phyloP scores from a whole-genome alignment of 192 early-diverging fungal species.

The Phlyctochytrium planicorne region DNA sequence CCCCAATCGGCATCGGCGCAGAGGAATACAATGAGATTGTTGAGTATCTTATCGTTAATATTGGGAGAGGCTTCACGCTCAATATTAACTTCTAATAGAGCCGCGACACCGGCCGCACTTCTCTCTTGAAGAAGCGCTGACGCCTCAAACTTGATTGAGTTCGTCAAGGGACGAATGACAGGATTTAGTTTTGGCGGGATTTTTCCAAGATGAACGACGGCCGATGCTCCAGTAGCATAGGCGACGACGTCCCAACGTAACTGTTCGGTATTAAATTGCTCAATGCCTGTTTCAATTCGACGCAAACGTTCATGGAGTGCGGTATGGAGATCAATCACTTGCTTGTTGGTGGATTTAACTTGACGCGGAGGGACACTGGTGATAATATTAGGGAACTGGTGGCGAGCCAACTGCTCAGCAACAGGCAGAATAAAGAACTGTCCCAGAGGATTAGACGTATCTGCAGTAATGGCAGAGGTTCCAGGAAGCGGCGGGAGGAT shows the following conservation, averaged over 20 bases:
- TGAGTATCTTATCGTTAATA: constrained; percentile 79
- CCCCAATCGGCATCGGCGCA: constrained; percentile 72
- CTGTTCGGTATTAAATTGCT: constrained; percentile 46
- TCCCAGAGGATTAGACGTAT: constrained; percentile 33
- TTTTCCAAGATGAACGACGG: constrained; percentile 72
- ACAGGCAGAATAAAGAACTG: constrained; percentile 34
- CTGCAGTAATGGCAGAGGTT: constrained; percentile 4
- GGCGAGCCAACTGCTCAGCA: constrained; percentile 23
- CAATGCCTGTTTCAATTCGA: constrained; percentile 65
- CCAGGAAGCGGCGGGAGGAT: constrained; percentile 53
- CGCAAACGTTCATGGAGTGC: constrained; percentile 42
- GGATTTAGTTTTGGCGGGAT: constrained; percentile 83
- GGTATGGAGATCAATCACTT: constrained; percentile 14
- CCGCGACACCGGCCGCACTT: constrained; percentile 51
- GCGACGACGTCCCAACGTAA: constrained; percentile 66
- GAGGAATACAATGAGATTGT: constrained; percentile 80
- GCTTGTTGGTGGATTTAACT: not conserved
- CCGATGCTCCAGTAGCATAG: constrained; percentile 72
- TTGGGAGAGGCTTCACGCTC: constrained; percentile 44
- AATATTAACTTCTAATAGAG: constrained; percentile 60
- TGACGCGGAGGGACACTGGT: too few species aligned
- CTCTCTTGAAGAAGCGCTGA: constrained; percentile 57
- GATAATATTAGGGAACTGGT: not conserved
- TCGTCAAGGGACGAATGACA: constrained; percentile 85
- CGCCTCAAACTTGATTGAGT: constrained; percentile 69